These are phyloP conservation scores for Triticum timopheevii DNA, from an alignment of 176 grass and related monocot species.

Conservation along the genomic window DNA sequence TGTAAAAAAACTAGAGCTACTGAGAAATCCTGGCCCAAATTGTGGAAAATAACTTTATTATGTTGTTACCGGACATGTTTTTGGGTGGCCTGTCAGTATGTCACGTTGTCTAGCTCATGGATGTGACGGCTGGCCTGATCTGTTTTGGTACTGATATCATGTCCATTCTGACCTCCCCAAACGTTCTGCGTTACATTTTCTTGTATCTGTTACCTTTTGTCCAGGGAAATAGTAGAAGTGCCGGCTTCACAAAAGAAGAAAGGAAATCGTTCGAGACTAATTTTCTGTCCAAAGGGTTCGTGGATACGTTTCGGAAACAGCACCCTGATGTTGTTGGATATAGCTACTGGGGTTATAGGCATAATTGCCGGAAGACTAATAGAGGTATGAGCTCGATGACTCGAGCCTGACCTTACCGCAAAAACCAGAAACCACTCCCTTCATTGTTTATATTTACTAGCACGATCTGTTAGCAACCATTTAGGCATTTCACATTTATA, in stretches of 20 bases:
- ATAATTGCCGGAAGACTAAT: conserved; percentile 52
- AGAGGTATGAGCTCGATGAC: conserved; percentile 42
- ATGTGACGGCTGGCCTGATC: not conserved
- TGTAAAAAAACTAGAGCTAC: not conserved
- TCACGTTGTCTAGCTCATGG: not conserved
- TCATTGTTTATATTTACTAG: not conserved
- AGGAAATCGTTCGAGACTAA: conserved; percentile 62
- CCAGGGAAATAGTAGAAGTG: conserved; percentile 68
- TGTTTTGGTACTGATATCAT: not conserved
- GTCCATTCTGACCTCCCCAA: conserved; percentile 17
- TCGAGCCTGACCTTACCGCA: not conserved
- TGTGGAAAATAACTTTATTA: conserved; percentile 9
- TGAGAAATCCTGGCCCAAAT: not conserved
- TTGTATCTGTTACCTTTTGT: conserved; percentile 1
- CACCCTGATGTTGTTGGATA: conserved; percentile 61
- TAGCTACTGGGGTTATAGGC: conserved; percentile 72
- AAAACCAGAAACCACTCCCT: not conserved
- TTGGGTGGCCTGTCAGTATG: not conserved
- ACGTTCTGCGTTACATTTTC: not conserved
- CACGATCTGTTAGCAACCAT: not conserved
- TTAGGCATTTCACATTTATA: not conserved
- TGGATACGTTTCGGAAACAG: conserved; percentile 63
- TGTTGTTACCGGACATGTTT: not conserved
- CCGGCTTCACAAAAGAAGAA: conserved; percentile 67
- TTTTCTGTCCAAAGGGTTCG: conserved; percentile 65